Conservation (phyloP, 2,329 filamentous ascomycete genomes). For the Alternaria triticina region DNA sequence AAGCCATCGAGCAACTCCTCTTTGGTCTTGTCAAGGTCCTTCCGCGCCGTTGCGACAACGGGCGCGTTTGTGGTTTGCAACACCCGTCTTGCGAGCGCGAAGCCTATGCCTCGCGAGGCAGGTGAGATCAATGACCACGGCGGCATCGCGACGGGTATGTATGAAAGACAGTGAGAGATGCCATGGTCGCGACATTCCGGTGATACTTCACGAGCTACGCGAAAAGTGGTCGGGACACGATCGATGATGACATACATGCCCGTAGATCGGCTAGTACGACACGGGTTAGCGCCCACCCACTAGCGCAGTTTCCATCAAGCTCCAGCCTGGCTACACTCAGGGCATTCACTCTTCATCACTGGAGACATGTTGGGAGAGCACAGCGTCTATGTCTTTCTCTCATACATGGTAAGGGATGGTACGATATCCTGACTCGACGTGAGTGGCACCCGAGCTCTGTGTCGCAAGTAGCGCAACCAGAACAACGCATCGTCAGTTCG, state of each 20-base stretch:
- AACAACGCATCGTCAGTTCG: not conserved
- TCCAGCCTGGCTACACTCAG: not conserved
- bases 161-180: not conserved
- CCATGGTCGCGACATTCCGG: conserved; percentile 12
- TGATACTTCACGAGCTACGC: not conserved
- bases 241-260: conserved; percentile 42
- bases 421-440: not conserved
- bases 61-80: conserved; percentile 64
- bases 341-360: not conserved
- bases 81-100: conserved; percentile 65
- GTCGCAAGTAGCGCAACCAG: not conserved
- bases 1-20: conserved; percentile 59
- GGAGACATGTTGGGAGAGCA: not conserved
- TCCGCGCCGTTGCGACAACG: conserved; percentile 66
- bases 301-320: not conserved
- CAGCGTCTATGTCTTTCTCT: not conserved
- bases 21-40: conserved; percentile 57
- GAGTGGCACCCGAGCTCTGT: not conserved
- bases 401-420: not conserved
- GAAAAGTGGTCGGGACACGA: conserved; percentile 22
- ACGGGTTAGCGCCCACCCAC: not conserved
- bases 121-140: conserved; percentile 63
- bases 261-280: conserved; percentile 30
- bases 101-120: conserved; percentile 68
- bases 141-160: conserved; percentile 41